Conservation (phyloP, 2,329 filamentous ascomycete species). For the Raffaelea arxii region DNA sequence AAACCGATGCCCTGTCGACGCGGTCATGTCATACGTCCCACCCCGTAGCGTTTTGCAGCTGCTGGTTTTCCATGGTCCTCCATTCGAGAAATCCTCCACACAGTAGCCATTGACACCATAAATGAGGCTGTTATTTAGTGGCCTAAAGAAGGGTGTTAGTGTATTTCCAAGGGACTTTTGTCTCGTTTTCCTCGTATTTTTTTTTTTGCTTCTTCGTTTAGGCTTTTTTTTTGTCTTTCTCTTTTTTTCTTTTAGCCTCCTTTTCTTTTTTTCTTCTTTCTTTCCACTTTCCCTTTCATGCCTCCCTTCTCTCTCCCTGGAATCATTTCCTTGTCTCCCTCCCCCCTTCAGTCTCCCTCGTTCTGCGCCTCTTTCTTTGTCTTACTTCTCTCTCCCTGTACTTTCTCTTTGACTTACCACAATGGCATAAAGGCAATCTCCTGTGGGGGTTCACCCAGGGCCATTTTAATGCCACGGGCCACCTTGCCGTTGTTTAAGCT, state of each 20-base stretch:
- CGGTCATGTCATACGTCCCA: neutral
- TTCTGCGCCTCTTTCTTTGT: too few relatives aligned
- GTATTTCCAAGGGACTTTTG: too few relatives aligned
- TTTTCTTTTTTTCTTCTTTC: too few relatives aligned
- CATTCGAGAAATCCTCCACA: neutral
- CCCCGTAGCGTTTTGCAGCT: neutral
- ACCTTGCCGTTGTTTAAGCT: neutral
- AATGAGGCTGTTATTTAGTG: conserved; percentile 9
- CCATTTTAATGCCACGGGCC: neutral
- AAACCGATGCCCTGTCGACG: neutral
- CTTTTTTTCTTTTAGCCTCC: too few relatives aligned
- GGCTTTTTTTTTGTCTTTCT: too few relatives aligned
- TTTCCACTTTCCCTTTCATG: too few relatives aligned
- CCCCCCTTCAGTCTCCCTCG: too few relatives aligned
- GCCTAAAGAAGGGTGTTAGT: conserved; percentile 1
- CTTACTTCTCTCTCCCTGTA: too few relatives aligned
- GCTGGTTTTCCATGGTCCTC: neutral
- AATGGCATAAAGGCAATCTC: neutral
- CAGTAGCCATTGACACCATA: conserved; percentile 4
- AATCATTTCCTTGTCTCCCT: too few relatives aligned
- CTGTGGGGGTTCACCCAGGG: neutral
- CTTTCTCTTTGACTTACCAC: neutral
- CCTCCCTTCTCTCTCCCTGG: too few relatives aligned
- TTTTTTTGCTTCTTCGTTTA: too few relatives aligned
- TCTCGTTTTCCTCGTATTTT: too few relatives aligned